phyloP scores from a whole-genome alignment of 2,329 filamentous ascomycete species.

The Fusarium neocosmosporiellum region DNA sequence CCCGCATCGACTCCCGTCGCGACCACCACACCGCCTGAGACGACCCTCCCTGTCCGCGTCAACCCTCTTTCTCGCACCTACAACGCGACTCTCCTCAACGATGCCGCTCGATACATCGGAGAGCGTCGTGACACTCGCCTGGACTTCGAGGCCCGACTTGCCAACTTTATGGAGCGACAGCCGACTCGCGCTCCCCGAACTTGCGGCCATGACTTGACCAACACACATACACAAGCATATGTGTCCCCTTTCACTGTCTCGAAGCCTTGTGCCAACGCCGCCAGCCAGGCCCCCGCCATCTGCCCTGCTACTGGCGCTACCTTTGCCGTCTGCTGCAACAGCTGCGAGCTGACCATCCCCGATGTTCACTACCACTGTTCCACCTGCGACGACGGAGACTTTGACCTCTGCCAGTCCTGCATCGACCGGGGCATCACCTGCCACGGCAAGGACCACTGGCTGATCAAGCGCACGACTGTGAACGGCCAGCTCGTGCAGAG shows the following conservation, averaged over 20 bases:
- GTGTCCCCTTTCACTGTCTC: conserved; percentile 15
- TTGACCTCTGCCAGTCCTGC: conserved; percentile 88
- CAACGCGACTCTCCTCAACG: conserved; percentile 41
- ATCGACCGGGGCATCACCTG: conserved; percentile 82
- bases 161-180: conserved; percentile 40
- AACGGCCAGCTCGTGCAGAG: conserved; percentile 85
- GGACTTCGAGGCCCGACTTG: conserved; percentile 45
- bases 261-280: background rate
- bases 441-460: conserved; percentile 84
- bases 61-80: conserved; percentile 43
- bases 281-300: conserved; percentile 4
- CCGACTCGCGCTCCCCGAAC: conserved; percentile 8
- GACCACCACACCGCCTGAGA: conserved; percentile 28
- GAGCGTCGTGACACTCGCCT: conserved; percentile 36
- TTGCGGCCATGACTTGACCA: background rate
- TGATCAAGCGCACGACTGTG: conserved; percentile 89
- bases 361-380: conserved; percentile 94
- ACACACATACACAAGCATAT: too few species aligned
- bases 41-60: conserved; percentile 38
- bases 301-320: conserved; percentile 32
- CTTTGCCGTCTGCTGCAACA: conserved; percentile 95
- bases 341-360: conserved; percentile 81
- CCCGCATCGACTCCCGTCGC: conserved; percentile 32
- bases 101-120: conserved; percentile 42
- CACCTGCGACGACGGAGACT: conserved; percentile 92